A percentile compares a stretch with the other conserved stretches of the same genome.
Conservation (phyloP, 805 yeast genomes). For the Lachancea fermentati region DNA sequence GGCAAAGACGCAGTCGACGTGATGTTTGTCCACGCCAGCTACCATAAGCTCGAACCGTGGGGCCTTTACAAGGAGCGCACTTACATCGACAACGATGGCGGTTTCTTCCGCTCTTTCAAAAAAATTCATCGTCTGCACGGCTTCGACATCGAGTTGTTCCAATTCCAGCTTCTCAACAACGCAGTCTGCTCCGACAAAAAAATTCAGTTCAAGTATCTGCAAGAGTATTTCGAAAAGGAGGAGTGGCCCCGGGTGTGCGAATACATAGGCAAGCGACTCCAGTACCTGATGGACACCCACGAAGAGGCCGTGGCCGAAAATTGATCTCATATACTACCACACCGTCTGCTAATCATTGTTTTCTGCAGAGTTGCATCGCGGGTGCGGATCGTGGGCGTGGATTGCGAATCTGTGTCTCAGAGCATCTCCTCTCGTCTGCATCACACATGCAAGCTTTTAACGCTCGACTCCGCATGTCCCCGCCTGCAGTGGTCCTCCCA, state of each 20-base stretch:
- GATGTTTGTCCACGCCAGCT: constrained; percentile 36
- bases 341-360: too few species aligned
- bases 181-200: constrained; percentile 17
- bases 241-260: constrained; percentile 20
- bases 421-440: too few species aligned
- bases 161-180: constrained; percentile 14
- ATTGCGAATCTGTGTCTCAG: too few species aligned
- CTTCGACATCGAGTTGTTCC: constrained; percentile 27
- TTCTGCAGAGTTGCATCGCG: too few species aligned
- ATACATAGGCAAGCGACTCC: constrained; percentile 16
- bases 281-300: constrained; percentile 12
- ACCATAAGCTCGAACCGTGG: constrained; percentile 34
- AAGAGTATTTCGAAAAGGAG: constrained; percentile 6
- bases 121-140: constrained; percentile 9
- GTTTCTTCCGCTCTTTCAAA: constrained; percentile 21
- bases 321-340: too few species aligned
- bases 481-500: too few species aligned
- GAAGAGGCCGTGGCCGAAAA: constrained; percentile 5
- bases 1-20: constrained; percentile 14
- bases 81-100: constrained; percentile 16
- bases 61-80: constrained; percentile 16
- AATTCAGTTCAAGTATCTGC: constrained; percentile 13
- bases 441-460: too few species aligned
- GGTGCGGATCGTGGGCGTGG: too few species aligned
- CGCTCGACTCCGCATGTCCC: too few species aligned